Conservation (phyloP, 2,329 filamentous ascomycete genomes). For the Alternaria postmessia region DNA sequence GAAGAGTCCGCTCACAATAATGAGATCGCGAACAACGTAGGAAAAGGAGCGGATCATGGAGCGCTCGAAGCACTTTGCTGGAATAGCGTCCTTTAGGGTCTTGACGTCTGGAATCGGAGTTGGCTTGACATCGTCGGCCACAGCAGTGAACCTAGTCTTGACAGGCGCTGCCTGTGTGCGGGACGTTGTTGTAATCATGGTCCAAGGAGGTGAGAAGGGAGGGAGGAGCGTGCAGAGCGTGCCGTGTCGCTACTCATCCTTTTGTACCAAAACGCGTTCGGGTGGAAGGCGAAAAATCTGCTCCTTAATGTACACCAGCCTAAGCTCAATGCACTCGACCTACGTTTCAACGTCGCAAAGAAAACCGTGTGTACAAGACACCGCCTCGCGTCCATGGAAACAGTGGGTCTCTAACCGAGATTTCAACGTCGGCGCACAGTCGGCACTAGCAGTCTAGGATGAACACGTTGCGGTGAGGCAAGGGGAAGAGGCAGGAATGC, state of each 20-base stretch:
- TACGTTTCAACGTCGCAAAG: conserved; percentile 31
- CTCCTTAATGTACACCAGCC: conserved; percentile 11
- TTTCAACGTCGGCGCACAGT: conserved; percentile 32
- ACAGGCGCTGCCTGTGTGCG: conserved; percentile 23
- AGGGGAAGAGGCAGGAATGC: conserved; percentile 2
- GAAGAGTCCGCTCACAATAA: conserved; percentile 28
- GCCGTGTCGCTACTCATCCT: background rate
- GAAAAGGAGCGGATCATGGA: conserved; percentile 32
- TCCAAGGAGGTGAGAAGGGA: conserved; percentile 15
- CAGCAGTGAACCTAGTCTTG: conserved; percentile 25
- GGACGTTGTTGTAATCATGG: conserved; percentile 27
- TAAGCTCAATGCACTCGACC: conserved; percentile 30
- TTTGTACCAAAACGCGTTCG: conserved; percentile 1
- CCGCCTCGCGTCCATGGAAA: conserved; percentile 32
- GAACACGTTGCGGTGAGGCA: conserved; percentile 20
- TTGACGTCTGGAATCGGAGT: conserved; percentile 31
- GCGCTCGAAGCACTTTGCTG: conserved; percentile 35
- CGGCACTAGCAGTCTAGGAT: conserved; percentile 21
- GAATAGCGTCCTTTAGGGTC: conserved; percentile 34
- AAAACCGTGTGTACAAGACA: conserved; percentile 28
- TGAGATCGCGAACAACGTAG: conserved; percentile 35
- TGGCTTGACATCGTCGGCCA: conserved; percentile 22
- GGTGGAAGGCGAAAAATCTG: conserved; percentile 4
- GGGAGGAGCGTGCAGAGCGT: conserved; percentile 1
- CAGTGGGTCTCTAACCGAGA: conserved; percentile 32